Evolutionary conservation across 345 rosid genomes (phyloP).

Genomic region (Lepidium africanum): DNA sequence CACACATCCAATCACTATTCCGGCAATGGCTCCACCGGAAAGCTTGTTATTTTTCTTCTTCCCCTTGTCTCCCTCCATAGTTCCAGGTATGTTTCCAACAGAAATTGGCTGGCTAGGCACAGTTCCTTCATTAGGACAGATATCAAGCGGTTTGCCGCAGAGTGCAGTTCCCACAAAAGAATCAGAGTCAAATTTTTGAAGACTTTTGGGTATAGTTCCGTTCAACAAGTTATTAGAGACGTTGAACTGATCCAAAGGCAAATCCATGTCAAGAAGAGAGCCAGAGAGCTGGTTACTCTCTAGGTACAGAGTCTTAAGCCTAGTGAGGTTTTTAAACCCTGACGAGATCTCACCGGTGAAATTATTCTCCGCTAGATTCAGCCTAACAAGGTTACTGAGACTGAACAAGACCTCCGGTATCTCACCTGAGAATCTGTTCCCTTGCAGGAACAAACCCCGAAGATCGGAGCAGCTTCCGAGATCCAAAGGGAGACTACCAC

Average conservation of each 20-base stretch:
- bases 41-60: conserved; percentile 43
- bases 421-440: conserved; percentile 68
- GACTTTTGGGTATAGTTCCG: conserved; percentile 59
- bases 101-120: conserved; percentile 50
- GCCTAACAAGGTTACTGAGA: conserved; percentile 50
- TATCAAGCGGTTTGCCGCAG: conserved; percentile 69
- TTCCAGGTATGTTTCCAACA: conserved; percentile 24
- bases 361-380: conserved; percentile 55
- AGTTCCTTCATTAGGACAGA: conserved; percentile 21
- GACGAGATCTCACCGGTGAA: conserved; percentile 57
- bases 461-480: conserved; percentile 56
- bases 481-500: conserved; percentile 67
- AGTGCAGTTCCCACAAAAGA: conserved; percentile 71
- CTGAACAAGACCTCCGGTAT: conserved; percentile 54
- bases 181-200: conserved; percentile 35
- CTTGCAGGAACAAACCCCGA: conserved; percentile 72
- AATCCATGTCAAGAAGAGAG: conserved; percentile 36
- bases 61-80: conserved; percentile 2
- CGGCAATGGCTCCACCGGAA: conserved; percentile 82
- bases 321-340: conserved; percentile 55
- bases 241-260: conserved; percentile 62
- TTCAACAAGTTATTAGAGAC: conserved; percentile 70
- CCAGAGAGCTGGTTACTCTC: conserved; percentile 68
- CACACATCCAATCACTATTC: conserved; percentile 77
- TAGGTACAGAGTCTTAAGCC: conserved; percentile 63